phyloP scores from a whole-genome alignment of 2,329 filamentous ascomycete species.

The Cytospora chrysosperma region DNA sequence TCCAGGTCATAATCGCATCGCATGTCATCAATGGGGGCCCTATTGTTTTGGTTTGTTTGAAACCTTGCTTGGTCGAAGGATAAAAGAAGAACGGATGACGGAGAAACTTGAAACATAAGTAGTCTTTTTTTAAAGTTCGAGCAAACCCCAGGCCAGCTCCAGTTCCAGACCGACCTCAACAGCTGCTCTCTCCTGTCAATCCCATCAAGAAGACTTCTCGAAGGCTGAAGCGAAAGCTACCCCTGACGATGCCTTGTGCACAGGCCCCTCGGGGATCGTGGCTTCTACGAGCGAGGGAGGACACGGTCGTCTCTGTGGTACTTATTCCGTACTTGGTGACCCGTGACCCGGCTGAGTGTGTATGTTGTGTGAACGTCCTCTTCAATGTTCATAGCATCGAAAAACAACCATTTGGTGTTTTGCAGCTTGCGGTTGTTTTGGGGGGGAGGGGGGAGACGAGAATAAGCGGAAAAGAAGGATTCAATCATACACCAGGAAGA shows the following conservation, averaged over 20 bases:
- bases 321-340: not conserved
- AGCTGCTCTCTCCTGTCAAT: constrained; percentile 9
- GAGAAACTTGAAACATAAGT: not conserved
- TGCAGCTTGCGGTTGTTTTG: not conserved
- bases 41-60: not conserved
- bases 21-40: constrained; percentile 13
- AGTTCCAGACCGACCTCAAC: not conserved
- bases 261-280: constrained; percentile 1
- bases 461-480: not conserved
- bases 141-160: not conserved
- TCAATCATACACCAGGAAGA: too few species aligned
- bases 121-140: not conserved
- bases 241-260: constrained; percentile 8
- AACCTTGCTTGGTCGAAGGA: constrained; percentile 1
- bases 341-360: not conserved
- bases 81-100: not conserved
- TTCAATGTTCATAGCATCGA: not conserved
- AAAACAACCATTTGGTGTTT: not conserved
- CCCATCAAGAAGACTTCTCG: not conserved
- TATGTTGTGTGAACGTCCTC: not conserved
- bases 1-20: constrained; percentile 19
- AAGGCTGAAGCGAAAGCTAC: constrained; percentile 10
- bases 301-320: not conserved
- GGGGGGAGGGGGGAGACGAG: not conserved
- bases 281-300: not conserved